Evolutionary conservation across 345 rosid species (phyloP), one percentile per base, ranked within the genome.

Genomic region (Hypericum androsaemum): DNA sequence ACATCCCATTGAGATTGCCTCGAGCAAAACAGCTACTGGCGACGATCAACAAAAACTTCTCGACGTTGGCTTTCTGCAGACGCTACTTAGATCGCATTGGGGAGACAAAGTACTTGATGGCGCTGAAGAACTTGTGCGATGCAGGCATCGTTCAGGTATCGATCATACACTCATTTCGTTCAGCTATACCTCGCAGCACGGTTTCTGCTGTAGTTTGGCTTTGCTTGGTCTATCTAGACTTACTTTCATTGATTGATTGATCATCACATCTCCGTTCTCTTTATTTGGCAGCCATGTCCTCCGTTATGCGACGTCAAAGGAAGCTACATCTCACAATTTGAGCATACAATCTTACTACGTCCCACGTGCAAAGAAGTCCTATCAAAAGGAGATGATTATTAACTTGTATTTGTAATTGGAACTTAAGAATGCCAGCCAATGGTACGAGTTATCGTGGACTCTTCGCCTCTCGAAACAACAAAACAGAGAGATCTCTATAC

Each of bases 291-390:
- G 98, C 88, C 95, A 0, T 81, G 53, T 60, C 97, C 98, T 66
- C 95, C 98, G 15, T 73, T 84, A 0, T 88, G 94, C 45, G 97
- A 85, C 62, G 68, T 75, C 40, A 85, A 80, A 62, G 98, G 97
- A 58, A 92, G 97, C 61, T 92, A 80, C 17, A 94, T 92, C 0
- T 88, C 97, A 39, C 98, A 92, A 69, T 92, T 77, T 16, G 95
- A 85, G 71, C 98, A 92, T 61, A 88, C 98, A 15, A 78, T 92
- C 50, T 67, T 87, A 48, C 84, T 92, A 11, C 84, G 98, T 57
- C 95, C 98, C 0, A 84, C 88, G 44, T 92, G 98, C 94, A 88
- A 88, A 73, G 96, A 92, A 73, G 97, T 88, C 45, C 68, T 83
- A 63, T 88, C 97, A 37, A 80, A 77, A 60, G 97, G 97, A 14